Base-by-base conservation (phyloP, 2,329 filamentous ascomycete species). In the Biscogniauxia mediterranea region DNA sequence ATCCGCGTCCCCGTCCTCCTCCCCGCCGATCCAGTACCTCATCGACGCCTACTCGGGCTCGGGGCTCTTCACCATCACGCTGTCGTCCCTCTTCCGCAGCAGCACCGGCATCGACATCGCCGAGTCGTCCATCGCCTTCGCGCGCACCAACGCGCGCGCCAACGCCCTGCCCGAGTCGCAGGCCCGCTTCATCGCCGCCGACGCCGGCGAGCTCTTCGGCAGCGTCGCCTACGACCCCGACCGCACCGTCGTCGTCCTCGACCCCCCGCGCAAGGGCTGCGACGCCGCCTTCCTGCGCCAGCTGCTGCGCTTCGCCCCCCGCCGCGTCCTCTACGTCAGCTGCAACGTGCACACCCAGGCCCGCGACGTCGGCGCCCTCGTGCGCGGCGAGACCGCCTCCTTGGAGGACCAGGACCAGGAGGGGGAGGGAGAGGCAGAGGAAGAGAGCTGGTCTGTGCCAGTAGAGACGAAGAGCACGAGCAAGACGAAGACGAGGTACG, bases 301-400 rank as follows among this genome's bases (percentile, higher is more conserved):
- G 79, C 77, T 99, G 70, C 79, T 97, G 58, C 77, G 80, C 5
- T 97, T 91, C 70, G 90, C 84, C 0, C 94, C 95, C 0, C 83
- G 83, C 65, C 83, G 95, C 61, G 86, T 99, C 11, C 87, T 97
- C 4, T 99, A 99, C 74, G 94, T 99, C 50, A 96, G 91, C 73
- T 99, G 95, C 71, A 99, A 99, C 72, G 95, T 99, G 66, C 95
- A 99, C 74, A 98, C 94, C 8, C 95, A 98, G 82, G 95, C 95
- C 15, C 81, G 95, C 57, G 95, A 99, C 76, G 88, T 99, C 0
- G 95, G 93, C 0, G 86, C 94, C 63, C 78, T 99, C 70, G 92
- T 98, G 0, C 83, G 89, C 42, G 93, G 93, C 0, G 77, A 85
- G 70, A 74, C 75, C 17, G 70, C 54, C 72, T 75, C 17, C 70